Conservation (phyloP, 225 moss, liverwort and hornwort genomes). For the Climacium dendroides region DNA sequence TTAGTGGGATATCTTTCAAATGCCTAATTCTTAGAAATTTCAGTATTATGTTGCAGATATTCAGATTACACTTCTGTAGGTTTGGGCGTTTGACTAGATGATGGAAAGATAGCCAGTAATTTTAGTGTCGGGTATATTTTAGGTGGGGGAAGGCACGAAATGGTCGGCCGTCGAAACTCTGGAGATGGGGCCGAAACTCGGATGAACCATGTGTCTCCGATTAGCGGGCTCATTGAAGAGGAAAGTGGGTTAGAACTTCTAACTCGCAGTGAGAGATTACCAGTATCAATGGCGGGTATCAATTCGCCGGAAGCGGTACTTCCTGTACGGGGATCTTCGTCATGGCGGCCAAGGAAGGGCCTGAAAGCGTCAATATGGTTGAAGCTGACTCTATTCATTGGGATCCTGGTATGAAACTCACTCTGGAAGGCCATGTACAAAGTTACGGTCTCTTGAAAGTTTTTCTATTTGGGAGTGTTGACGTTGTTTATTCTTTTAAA, state of each 20-base stretch:
- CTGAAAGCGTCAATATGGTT: constrained; percentile 48
- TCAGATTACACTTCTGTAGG: background rate
- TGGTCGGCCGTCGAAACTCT: constrained; percentile 18
- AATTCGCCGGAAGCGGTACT: constrained; percentile 1
- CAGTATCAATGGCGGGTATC: background rate
- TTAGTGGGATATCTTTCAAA: background rate
- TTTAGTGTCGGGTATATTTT: constrained; percentile 12
- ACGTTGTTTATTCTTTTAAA: background rate
- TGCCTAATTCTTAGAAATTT: constrained; percentile 3
- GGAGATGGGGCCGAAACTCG: constrained; percentile 3
- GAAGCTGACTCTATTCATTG: constrained; percentile 48
- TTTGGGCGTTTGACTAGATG: background rate
- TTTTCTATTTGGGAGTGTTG: background rate
- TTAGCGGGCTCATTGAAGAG: background rate
- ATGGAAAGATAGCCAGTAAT: constrained; percentile 6
- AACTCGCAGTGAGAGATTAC: background rate
- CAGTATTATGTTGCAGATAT: constrained; percentile 10
- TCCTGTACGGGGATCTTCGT: constrained; percentile 6
- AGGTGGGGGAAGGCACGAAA: constrained; percentile 35
- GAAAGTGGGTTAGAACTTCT: constrained; percentile 11
- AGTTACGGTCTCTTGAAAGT: background rate
- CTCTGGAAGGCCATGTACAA: background rate
- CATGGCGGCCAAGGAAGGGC: constrained; percentile 19
- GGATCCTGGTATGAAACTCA: constrained; percentile 31
- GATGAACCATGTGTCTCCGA: constrained; percentile 14